These are phyloP conservation scores for Argentina anserina DNA, from an alignment of 306 rosid species.

Conservation along the genomic window DNA sequence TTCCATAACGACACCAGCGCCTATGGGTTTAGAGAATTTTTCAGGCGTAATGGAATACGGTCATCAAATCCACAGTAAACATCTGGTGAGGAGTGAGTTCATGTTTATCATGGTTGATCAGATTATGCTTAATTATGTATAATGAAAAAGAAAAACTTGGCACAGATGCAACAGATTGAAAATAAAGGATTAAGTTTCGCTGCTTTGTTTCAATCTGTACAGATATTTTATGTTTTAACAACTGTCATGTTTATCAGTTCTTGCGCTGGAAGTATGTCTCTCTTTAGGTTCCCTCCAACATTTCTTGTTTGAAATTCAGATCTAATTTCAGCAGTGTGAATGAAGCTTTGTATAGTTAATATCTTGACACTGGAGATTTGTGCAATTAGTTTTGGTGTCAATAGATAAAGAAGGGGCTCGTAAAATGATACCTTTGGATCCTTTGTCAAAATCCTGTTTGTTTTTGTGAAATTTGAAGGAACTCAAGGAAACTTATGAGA, in stretches of 20 bases:
- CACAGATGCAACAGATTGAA: neutral
- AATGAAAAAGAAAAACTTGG: neutral
- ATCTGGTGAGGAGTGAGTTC: slow-evolving; percentile 5
- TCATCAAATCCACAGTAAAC: slow-evolving; percentile 43
- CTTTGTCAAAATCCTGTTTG: neutral
- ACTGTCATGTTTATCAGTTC: neutral
- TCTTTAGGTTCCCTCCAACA: neutral
- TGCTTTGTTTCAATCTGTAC: neutral
- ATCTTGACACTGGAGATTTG: neutral
- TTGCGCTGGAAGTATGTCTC: neutral
- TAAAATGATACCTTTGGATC: neutral
- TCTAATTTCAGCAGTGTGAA: neutral
- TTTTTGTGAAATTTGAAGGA: neutral
- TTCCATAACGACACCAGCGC: slow-evolving; percentile 66
- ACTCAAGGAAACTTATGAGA: neutral
- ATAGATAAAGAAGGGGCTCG: neutral
- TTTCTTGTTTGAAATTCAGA: neutral
- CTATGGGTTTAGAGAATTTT: slow-evolving; percentile 90
- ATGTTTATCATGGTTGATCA: neutral
- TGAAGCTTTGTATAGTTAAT: neutral
- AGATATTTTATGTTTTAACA: neutral
- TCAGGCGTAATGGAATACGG: slow-evolving; percentile 65
- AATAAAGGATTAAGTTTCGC: neutral
- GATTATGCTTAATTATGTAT: neutral
- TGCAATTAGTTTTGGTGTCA: neutral